These are phyloP conservation scores for Kwoniella pini DNA, from an alignment of 768 basidiomycete species.

Conservation along the genomic window DNA sequence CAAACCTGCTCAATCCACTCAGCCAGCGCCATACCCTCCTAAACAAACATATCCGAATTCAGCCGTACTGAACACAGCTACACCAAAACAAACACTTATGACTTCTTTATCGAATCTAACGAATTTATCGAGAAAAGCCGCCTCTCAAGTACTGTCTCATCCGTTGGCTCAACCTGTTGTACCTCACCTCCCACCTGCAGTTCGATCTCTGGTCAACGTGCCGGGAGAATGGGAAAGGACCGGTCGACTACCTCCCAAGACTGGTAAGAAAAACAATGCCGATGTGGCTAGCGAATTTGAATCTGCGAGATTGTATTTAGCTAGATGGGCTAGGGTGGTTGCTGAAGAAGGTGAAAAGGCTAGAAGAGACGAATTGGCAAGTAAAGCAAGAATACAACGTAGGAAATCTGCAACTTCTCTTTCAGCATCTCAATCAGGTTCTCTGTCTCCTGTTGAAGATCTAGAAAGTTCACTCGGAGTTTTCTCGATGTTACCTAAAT, in stretches of 20 bases:
- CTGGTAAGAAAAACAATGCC: constrained; percentile 12
- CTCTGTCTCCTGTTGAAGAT: constrained; percentile 58
- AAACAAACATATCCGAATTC: constrained; percentile 36
- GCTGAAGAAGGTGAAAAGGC: constrained; percentile 97
- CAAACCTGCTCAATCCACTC: constrained; percentile 7
- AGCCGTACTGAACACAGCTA: constrained; percentile 23
- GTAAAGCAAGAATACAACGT: constrained; percentile 56
- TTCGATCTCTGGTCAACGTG: constrained; percentile 82
- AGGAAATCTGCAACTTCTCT: not conserved
- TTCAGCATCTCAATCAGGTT: constrained; percentile 3
- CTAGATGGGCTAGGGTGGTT: constrained; percentile 88
- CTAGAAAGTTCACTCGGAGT: constrained; percentile 41
- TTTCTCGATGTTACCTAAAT: constrained; percentile 39
- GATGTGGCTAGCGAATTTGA: constrained; percentile 84
- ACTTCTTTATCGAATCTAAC: constrained; percentile 94
- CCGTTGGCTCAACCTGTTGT: constrained; percentile 94
- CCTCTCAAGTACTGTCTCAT: constrained; percentile 91
- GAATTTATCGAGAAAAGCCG: constrained; percentile 84
- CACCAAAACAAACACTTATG: constrained; percentile 62
- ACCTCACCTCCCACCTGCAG: constrained; percentile 92
- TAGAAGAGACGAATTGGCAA: constrained; percentile 67
- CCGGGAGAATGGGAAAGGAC: constrained; percentile 74
- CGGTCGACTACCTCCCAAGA: constrained; percentile 68
- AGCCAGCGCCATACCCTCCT: constrained; percentile 34
- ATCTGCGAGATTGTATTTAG: constrained; percentile 91